Conservation (phyloP, 169 alveolate species). For the Cryptosporidium canis region DNA sequence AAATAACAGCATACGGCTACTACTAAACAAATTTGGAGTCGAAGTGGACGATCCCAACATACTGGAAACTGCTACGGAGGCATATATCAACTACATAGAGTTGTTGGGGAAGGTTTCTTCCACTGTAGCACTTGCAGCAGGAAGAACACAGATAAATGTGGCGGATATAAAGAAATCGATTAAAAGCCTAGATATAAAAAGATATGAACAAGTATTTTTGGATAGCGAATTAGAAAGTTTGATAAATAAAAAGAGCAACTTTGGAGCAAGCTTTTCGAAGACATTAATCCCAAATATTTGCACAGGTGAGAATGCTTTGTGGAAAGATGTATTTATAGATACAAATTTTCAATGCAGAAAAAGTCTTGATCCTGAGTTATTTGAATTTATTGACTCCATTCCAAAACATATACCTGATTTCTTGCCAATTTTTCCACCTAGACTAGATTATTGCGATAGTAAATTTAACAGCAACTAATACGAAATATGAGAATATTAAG, state of each 20-base stretch:
- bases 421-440: constrained; percentile 67
- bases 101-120: constrained; percentile 28
- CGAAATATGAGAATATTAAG: not conserved
- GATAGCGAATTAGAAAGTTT: not conserved
- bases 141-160: constrained; percentile 52
- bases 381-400: constrained; percentile 13
- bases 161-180: constrained; percentile 41
- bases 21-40: constrained; percentile 28
- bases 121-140: constrained; percentile 35
- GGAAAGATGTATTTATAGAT: constrained; percentile 18
- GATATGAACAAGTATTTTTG: constrained; percentile 34
- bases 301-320: not conserved
- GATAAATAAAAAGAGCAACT: not conserved
- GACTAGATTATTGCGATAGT: constrained; percentile 26
- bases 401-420: constrained; percentile 69
- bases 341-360: not conserved
- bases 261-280: constrained; percentile 1
- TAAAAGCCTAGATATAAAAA: constrained; percentile 34
- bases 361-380: constrained; percentile 20
- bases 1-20: not conserved
- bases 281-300: not conserved
- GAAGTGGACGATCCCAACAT: constrained; percentile 25
- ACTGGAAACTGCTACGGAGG: constrained; percentile 53
- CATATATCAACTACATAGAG: constrained; percentile 40
- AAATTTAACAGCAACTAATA: not conserved